Base-by-base conservation (phyloP, 1,139 yeast genomes). In the Geotrichum phurueaensis region DNA sequence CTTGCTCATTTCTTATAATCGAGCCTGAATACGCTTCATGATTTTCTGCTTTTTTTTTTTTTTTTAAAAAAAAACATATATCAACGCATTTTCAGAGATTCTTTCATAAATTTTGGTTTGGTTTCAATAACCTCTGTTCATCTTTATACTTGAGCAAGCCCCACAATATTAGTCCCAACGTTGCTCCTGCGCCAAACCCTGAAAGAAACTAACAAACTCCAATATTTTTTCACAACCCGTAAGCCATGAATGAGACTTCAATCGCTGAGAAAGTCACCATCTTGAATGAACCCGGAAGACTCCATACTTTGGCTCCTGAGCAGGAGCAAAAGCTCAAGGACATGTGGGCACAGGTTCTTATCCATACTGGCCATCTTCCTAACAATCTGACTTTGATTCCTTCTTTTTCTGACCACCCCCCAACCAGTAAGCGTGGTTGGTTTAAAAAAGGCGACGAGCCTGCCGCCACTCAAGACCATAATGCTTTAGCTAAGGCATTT, bases 241-340 rank as follows among this genome's bases (percentile, higher is more conserved):
- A 13, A 12, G 5, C 20, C 13, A 18, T 31, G 33, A 10, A 15
- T 51, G 23, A 25, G 12, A 25, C 53, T 15, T 51, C 53, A 4
- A 20, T 51, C 29, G 15, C 39, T 51, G 47, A 39, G 47, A 39
- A 39, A 39, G 47, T 39, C 20, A 39, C 47, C 47, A n/a, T 39
- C 20, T 39, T 39, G 18, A 10, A 39, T 36, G 59, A 59, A 29
- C 61, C 61, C 13, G 61, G 61, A 13, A 80, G 88, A 66, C 78
- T 83, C 55, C 83, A 81, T 65, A 81, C 84, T 33, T 76, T 89
- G 56, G 80, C 85, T 10, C 74, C 78, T 1, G 85, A 83, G 49
- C 86, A 89, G 73, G 95, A 88, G 68, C 75, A 80, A 60, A 78
- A 78, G 50, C 78, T 90, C 66, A 89, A 89, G 73, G 91, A 87